phyloP scores from a whole-genome alignment of 2,329 filamentous ascomycete species.

The Pestalotiopsis sp. region DNA sequence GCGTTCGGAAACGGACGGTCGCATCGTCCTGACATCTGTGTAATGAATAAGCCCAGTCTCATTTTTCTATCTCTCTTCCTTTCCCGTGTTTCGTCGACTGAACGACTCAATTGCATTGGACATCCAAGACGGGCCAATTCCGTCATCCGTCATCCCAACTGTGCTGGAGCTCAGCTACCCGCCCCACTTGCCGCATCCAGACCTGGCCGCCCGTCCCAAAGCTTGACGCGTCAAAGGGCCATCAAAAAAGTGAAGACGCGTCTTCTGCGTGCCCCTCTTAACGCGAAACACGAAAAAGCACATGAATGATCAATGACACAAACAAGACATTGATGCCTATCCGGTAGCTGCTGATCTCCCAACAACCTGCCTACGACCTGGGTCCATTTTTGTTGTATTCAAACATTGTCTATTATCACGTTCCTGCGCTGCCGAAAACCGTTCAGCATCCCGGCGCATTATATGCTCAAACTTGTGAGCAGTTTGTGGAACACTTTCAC shows the following conservation, averaged over 20 bases:
- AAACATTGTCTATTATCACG: background rate
- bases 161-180: background rate
- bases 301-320: background rate
- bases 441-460: background rate
- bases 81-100: too few species aligned
- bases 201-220: background rate
- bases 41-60: background rate
- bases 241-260: background rate
- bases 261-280: background rate
- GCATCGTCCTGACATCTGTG: background rate
- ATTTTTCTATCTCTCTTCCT: background rate
- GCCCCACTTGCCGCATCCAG: background rate
- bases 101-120: background rate
- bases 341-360: background rate
- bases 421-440: background rate
- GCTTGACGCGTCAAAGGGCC: background rate
- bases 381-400: background rate
- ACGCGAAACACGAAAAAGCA: background rate
- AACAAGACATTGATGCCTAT: background rate
- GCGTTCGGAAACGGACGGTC: slow-evolving; percentile 6
- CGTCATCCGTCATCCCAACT: background rate
- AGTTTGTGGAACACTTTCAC: background rate
- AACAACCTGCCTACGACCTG: background rate
- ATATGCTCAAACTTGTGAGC: background rate
- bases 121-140: background rate